Base-by-base conservation (phyloP, 2,329 filamentous ascomycete species). In the Nemania sp. region DNA sequence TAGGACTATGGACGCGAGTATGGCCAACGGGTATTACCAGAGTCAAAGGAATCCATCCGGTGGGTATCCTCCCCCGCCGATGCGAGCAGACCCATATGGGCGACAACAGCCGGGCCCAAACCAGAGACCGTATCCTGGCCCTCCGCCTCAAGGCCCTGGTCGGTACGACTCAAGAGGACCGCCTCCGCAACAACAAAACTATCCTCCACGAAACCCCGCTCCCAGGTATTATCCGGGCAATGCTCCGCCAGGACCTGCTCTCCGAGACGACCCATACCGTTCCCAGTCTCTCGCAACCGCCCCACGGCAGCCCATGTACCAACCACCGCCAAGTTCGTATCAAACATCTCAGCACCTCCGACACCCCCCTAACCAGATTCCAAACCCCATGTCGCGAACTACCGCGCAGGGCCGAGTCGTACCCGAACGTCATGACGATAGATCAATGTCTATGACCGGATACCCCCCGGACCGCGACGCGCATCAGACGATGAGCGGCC, bases 381-480 rank as follows among this genome's bases (percentile, higher is more conserved):
- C 89, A 73, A 84, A 82, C 70, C 84, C 87, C 63, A 87, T 89
- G 73, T 90, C 93, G 1, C 87, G 91, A 69, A 97, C 93, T 56
- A 99, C 96, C 2, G 93, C 94, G 8, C 94, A 98, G 79, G 96
- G 96, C 35, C 89, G 96, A 68, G 86, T 96, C 41, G 94, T 99
- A 8, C 96, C 96, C 1, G 94, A 98, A 77, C 90, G 95, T 62
- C 92, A 94, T 69, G 93, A 97, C 75, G 95, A 98, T 80, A 89
- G 96, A 66, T 90, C 96, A 70, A 98, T 98, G 96, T 97, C 95
- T 53, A 91, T 99, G 91, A 96, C 92, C 5, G 93, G 92, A 10
- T 92, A 93, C 73, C 86, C 90, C 2, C 86, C 91, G 62, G 93
- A 97, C 73, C 87, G 88, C 68, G 92, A 92, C 75, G 85, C 94